Evolutionary conservation across 768 basidiomycete genomes (phyloP), one percentile per base, ranked within the genome.

Genomic region (Trametes villosa): DNA sequence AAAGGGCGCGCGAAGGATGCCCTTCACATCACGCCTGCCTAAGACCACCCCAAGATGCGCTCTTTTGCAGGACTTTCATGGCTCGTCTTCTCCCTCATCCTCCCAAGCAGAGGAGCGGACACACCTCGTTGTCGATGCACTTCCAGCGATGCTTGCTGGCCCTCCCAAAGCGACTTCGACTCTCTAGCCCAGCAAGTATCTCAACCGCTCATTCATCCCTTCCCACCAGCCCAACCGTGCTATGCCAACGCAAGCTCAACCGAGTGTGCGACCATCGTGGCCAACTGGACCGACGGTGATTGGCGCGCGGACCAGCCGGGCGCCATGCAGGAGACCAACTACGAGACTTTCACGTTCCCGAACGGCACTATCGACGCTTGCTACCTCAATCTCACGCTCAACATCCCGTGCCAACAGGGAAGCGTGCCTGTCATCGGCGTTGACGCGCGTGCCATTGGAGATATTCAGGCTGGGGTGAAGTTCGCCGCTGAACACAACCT

Each of bases 341-440:
- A 15, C 15, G 36, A 38, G 36, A 38, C 36, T 11, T 38, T 38
- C 36, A 38, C 36, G 36, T 78, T 72, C n/a, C 62, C 41, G 20
- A 82, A 81, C 65, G 81, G 78, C 31, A 82, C 79, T 44, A 79
- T 82, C 47, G 77, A 77, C 61, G 77, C 75, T 1, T 87, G 85
- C 76, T 83, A 81, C 36, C 59, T 84, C 42, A 77, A 85, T 56
- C 78, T 77, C 0, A 68, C 72, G 0, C 64, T 79, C 0, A 77
- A 76, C 4, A 45, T 72, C 18, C 73, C 77, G 8, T 83, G 81
- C 58, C 67, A 70, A 1, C 81, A 81, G 62, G 81, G 81, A 17
- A 77, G 75, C 44, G 73, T 82, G 0, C 76, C 81, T 1, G 70
- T 76, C 1, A 68, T 72, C 26, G 71, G 73, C 27, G 70, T 75